Evolutionary conservation across 345 rosid species (phyloP).

Genomic region (Moringa oleifera): DNA sequence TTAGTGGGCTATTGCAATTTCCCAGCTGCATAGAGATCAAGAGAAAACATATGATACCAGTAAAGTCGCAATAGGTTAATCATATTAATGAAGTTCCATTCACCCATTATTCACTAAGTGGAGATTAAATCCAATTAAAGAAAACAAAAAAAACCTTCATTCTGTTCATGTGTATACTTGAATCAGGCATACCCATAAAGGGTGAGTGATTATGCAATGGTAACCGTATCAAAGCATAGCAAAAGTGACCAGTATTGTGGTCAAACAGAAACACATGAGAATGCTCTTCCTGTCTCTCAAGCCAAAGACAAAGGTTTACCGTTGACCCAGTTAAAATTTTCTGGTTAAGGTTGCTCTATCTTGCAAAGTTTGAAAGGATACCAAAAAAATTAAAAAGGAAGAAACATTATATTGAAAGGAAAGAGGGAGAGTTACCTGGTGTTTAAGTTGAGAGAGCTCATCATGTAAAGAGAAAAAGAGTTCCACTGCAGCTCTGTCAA

Average conservation of each 20-base stretch:
- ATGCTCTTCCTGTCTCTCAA: background rate
- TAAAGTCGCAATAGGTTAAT: no score
- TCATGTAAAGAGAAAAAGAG: conserved; percentile 27
- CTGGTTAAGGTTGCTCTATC: background rate
- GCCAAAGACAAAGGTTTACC: no score
- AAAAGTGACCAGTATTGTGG: background rate
- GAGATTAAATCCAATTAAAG: background rate
- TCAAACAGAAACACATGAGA: no score
- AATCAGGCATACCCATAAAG: no score
- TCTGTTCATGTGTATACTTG: no score
- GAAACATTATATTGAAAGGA: background rate
- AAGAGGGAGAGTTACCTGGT: conserved; percentile 26
- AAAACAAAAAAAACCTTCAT: no score
- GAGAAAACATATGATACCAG: background rate
- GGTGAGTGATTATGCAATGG: background rate
- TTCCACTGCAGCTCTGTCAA: conserved; percentile 30
- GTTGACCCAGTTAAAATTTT: no score
- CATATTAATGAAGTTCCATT: background rate
- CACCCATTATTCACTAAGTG: background rate
- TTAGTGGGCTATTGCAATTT: conserved; percentile 11
- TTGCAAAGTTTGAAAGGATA: no score
- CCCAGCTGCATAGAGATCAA: background rate
- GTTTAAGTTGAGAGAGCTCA: conserved; percentile 30
- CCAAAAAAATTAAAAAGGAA: background rate
- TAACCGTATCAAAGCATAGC: background rate